Base-by-base conservation (phyloP, 2,329 filamentous ascomycete species). In the Clarireedia sp. region DNA sequence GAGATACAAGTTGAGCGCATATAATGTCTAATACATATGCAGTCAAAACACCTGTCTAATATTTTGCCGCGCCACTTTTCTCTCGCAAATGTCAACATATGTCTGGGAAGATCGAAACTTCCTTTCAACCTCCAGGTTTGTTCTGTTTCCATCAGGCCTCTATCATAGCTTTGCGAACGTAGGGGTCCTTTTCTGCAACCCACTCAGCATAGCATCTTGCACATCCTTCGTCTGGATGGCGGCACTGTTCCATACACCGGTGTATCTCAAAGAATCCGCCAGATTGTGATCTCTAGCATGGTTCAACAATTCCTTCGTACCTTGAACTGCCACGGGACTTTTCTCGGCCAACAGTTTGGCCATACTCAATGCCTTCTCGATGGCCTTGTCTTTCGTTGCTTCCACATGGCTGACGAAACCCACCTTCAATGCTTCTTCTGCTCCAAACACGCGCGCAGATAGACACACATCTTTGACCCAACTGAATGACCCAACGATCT, bases 231-330 rank as follows among this genome's bases (percentile, higher is more conserved):
- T 87, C 75, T 96, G 91, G 64, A 96, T 68, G 66, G 88, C 87
- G 2, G 83, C 87, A 63, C 83, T 80, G 68, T 97, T 97, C 92
- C 91, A 96, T 1, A 94, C 78, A 10, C 82, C 79, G 3, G 91
- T 95, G 71, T 96, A 96, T 56, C 82, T 81, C 69, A 97, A 72
- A 47, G 85, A 89, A 63, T 95, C 90, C 46, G 80, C 81, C 26
- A 95, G 82, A 2, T 78, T 77, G 69, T 90, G 82, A 70, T 95
- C 91, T 64, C 89, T 79, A 36, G 85, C 87, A 67, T 86, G 89
- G 70, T 94, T 90, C 67, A 96, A 68, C 59, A 95, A 72, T 73
- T 94, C 87, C 75, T 96, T 96, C 8, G 90, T 95, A 5, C 88
- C 86, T 74, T 90, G 82, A 60, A 92, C 87, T 1, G 90, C 90